phyloP scores from a whole-genome alignment of 768 basidiomycete species.

The Suillus placidus region DNA sequence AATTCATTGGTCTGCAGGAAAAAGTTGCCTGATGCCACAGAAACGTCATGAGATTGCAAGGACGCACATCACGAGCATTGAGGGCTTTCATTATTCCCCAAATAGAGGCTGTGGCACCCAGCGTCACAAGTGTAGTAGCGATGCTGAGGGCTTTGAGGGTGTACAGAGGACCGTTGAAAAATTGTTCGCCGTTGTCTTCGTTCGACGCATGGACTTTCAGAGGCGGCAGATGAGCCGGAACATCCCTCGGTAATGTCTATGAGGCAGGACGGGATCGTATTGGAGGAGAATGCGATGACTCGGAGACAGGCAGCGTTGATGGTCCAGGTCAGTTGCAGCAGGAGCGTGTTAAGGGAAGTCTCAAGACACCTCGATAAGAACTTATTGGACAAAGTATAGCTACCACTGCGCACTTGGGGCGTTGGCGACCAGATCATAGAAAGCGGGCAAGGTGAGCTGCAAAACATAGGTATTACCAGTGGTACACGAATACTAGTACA shows the following conservation, averaged over 20 bases:
- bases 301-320: not conserved
- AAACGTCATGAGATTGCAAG: conserved; percentile 8
- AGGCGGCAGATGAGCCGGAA: not conserved
- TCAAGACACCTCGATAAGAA: not conserved
- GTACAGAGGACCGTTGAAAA: conserved; percentile 54
- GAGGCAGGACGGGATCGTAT: not conserved
- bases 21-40: not conserved
- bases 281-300: not conserved
- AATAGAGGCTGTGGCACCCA: conserved; percentile 47
- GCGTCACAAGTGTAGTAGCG: conserved; percentile 60
- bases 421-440: not conserved
- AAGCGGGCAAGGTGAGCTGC: not conserved
- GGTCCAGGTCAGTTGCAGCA: not conserved
- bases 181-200: conserved; percentile 24
- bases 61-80: conserved; percentile 58
- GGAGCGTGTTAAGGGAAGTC: not conserved
- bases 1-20: conserved; percentile 57
- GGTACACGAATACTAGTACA: conserved; percentile 1
- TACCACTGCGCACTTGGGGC: not conserved
- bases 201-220: not conserved
- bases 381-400: not conserved
- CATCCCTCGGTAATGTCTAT: not conserved
- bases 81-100: conserved; percentile 54
- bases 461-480: not conserved
- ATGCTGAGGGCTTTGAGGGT: conserved; percentile 66